These are phyloP conservation scores for Sistotremastrum suecicum DNA, from an alignment of 768 basidiomycete genomes.

Conservation along the genomic window DNA sequence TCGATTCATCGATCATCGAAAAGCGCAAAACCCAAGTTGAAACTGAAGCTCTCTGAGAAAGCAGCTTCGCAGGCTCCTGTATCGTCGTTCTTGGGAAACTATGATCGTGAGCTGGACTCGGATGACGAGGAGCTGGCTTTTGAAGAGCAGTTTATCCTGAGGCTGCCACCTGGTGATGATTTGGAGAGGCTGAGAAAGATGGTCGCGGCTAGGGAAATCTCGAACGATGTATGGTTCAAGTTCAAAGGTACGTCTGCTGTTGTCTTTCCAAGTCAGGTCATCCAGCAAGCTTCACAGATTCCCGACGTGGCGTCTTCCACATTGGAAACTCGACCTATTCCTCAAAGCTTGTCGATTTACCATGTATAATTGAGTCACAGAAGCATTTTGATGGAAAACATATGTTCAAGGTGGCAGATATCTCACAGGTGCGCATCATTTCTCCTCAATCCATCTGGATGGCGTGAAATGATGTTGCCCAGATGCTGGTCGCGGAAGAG, in stretches of 20 bases:
- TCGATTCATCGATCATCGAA: constrained; percentile 23
- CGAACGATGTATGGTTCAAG: constrained; percentile 91
- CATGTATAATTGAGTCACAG: constrained; percentile 87
- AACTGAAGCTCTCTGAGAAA: constrained; percentile 78
- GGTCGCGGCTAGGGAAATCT: constrained; percentile 62
- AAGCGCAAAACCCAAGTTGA: constrained; percentile 64
- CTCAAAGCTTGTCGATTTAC: constrained; percentile 91
- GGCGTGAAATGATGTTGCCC: constrained; percentile 4
- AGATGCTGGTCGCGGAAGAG: constrained; percentile 91
- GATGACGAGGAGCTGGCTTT: constrained; percentile 91
- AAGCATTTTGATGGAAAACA: constrained; percentile 94
- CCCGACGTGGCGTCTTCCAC: constrained; percentile 81
- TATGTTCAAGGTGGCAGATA: constrained; percentile 97
- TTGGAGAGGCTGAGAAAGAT: constrained; percentile 69
- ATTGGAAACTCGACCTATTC: constrained; percentile 68
- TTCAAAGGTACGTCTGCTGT: constrained; percentile 60
- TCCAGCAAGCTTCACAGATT: constrained; percentile 38
- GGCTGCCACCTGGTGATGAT: constrained; percentile 78
- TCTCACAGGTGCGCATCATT: constrained; percentile 57
- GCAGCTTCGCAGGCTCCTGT: constrained; percentile 69
- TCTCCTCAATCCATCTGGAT: constrained; percentile 6
- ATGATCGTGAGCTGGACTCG: constrained; percentile 89
- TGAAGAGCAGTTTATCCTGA: constrained; percentile 92
- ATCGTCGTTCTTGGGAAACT: constrained; percentile 79
- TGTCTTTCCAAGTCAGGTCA: not conserved